Conservation (phyloP, 306 rosid species). For the Cicer yamashitae region DNA sequence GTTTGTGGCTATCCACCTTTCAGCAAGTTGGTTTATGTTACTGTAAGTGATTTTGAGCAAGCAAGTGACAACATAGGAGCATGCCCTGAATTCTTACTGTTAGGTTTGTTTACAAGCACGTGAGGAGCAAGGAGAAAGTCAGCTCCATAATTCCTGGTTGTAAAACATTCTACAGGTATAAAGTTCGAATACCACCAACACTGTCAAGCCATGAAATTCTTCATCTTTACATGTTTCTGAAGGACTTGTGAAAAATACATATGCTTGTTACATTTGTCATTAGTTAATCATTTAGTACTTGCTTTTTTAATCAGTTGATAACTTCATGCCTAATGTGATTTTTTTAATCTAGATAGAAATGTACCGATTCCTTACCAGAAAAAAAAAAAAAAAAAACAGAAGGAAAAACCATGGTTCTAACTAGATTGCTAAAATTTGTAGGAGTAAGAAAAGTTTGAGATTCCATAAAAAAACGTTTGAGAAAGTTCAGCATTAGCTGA, state of each 20-base stretch:
- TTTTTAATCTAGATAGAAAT: constrained; percentile 32
- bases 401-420: constrained; percentile 22
- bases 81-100: constrained; percentile 24
- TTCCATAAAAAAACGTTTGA: neutral
- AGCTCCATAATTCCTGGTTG: constrained; percentile 24
- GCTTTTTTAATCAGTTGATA: constrained; percentile 9
- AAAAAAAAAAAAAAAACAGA: neutral
- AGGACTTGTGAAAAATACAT: constrained; percentile 21
- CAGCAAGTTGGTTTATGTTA: constrained; percentile 3
- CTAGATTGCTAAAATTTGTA: neutral
- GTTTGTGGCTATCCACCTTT: constrained; percentile 24
- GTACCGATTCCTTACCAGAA: constrained; percentile 14
- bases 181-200: constrained; percentile 25
- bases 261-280: constrained; percentile 27
- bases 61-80: constrained; percentile 13
- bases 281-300: constrained; percentile 22
- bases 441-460: constrained; percentile 1
- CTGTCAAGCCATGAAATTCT: constrained; percentile 4
- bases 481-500: constrained; percentile 1
- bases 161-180: constrained; percentile 28
- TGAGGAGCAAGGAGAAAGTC: constrained; percentile 19
- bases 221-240: constrained; percentile 27
- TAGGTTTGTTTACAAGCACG: constrained; percentile 25
- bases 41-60: constrained; percentile 19
- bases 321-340: neutral